Evolutionary conservation across 768 basidiomycete genomes (phyloP).

Genomic region (Boletellus ananiceps): DNA sequence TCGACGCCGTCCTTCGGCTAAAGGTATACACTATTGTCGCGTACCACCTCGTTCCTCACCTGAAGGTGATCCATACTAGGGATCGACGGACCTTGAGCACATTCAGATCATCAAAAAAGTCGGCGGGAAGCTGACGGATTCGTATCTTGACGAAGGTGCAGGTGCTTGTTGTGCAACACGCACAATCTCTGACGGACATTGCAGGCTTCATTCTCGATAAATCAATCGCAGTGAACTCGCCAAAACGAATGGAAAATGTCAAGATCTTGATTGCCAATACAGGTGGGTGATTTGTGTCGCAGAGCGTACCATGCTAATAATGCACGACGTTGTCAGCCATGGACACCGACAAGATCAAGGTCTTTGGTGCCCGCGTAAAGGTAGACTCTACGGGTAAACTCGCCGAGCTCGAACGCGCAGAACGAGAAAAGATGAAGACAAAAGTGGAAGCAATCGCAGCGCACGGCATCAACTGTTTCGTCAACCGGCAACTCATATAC

Average conservation of each 20-base stretch:
- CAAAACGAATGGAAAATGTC: slow-evolving; percentile 90
- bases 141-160: slow-evolving; percentile 92
- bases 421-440: slow-evolving; percentile 98
- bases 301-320: background rate
- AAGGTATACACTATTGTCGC: slow-evolving; percentile 47
- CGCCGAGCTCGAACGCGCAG: slow-evolving; percentile 95
- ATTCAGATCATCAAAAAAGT: slow-evolving; percentile 99
- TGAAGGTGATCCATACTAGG: slow-evolving; percentile 42
- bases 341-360: slow-evolving; percentile 99
- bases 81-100: slow-evolving; percentile 94
- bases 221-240: slow-evolving; percentile 88
- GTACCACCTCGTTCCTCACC: background rate
- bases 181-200: background rate
- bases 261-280: slow-evolving; percentile 98
- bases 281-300: slow-evolving; percentile 48
- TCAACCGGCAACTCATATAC: slow-evolving; percentile 98
- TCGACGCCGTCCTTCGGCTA: slow-evolving; percentile 90
- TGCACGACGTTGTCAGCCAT: slow-evolving; percentile 55
- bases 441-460: slow-evolving; percentile 93
- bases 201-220: slow-evolving; percentile 97
- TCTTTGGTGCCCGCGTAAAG: slow-evolving; percentile 94
- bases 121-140: slow-evolving; percentile 97
- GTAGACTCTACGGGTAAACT: slow-evolving; percentile 96
- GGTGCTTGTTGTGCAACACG: slow-evolving; percentile 2
- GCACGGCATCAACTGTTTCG: slow-evolving; percentile 95